These are phyloP conservation scores for Boletellus deceptivus DNA, from an alignment of 1,284 basidiomycete species.

Conservation along the genomic window DNA sequence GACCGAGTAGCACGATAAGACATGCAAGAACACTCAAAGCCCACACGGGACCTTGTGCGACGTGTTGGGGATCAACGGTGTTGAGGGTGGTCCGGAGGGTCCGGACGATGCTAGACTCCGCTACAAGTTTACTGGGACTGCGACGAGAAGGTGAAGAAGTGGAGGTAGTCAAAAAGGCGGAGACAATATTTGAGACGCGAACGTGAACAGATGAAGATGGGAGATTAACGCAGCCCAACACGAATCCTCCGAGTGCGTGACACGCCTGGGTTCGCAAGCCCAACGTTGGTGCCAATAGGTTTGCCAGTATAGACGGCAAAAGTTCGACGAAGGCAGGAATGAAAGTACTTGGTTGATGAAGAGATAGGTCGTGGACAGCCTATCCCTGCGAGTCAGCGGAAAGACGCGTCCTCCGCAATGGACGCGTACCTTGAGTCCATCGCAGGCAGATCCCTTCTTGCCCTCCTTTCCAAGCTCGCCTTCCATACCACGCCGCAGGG, in stretches of 20 bases:
- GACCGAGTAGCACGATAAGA: conserved; percentile 60
- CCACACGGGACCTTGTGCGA: conserved; percentile 74
- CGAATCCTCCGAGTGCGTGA: conserved; percentile 69
- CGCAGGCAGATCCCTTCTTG: conserved; percentile 73
- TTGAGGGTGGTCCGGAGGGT: conserved; percentile 61
- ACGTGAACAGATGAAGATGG: conserved; percentile 48
- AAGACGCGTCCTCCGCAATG: neutral
- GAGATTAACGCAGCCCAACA: conserved; percentile 47
- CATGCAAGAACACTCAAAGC: conserved; percentile 60
- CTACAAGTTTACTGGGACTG: conserved; percentile 27
- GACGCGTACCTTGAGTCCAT: conserved; percentile 63
- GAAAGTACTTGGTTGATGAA: conserved; percentile 60
- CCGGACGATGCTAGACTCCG: conserved; percentile 55
- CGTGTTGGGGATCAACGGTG: conserved; percentile 50
- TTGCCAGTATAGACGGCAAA: conserved; percentile 59
- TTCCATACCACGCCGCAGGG: conserved; percentile 70
- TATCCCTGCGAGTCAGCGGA: conserved; percentile 29
- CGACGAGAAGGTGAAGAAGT: conserved; percentile 33
- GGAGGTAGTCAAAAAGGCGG: conserved; percentile 44
- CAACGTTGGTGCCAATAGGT: conserved; percentile 60
- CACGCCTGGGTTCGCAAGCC: conserved; percentile 65
- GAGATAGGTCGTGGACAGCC: conserved; percentile 70
- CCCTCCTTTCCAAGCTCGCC: conserved; percentile 83
- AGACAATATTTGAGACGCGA: conserved; percentile 48
- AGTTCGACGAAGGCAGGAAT: conserved; percentile 60